Evolutionary conservation across 164 flowering plant genomes (phyloP).

Genomic region (Chimonanthus praecox): DNA sequence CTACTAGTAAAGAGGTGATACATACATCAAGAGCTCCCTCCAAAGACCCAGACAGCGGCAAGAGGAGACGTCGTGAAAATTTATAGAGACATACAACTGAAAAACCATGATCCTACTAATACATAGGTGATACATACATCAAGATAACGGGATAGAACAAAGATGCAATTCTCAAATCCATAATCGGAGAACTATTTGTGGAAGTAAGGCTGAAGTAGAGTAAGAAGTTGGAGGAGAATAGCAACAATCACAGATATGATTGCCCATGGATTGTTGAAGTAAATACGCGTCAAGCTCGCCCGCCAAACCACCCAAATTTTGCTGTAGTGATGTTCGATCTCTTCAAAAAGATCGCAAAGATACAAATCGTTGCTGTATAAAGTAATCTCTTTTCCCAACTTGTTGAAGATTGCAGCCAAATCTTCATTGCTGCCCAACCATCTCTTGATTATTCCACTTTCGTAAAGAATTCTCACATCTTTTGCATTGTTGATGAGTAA

Average conservation of each 20-base stretch:
- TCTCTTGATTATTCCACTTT: constrained; percentile 17
- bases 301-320: not conserved
- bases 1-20: too few species aligned
- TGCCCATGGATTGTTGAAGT: not conserved
- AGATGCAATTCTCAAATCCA: not conserved
- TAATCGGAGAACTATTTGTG: not conserved
- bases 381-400: constrained; percentile 18
- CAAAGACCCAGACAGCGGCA: too few species aligned
- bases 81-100: too few species aligned
- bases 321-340: constrained; percentile 7
- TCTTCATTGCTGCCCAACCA: constrained; percentile 21
- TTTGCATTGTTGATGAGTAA: constrained; percentile 17
- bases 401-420: constrained; percentile 19
- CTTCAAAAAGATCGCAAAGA: constrained; percentile 12
- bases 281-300: not conserved
- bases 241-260: not conserved
- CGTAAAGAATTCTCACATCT: constrained; percentile 21
- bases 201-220: not conserved
- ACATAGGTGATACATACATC: too few species aligned
- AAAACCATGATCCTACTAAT: too few species aligned
- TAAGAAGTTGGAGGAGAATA: not conserved
- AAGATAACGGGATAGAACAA: too few species aligned
- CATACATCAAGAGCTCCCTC: too few species aligned
- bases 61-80: too few species aligned
- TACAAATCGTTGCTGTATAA: constrained; percentile 14